A percentile compares a stretch with the other conserved stretches of the same genome.
phyloP scores from a whole-genome alignment of 176 grass and related monocot species.

The Musa schizocarpa region DNA sequence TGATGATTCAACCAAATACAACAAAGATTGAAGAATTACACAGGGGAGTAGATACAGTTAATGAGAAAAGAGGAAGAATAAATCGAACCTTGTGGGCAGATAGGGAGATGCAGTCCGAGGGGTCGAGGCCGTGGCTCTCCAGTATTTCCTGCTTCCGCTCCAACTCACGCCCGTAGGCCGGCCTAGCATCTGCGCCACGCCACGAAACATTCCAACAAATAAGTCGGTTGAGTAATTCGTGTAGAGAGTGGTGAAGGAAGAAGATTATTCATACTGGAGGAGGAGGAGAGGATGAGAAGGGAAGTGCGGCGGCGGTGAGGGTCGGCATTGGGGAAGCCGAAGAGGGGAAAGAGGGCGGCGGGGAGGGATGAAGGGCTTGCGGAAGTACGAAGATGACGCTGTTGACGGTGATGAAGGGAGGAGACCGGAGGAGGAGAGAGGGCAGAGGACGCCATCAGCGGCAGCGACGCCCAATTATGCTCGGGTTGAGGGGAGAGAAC shows the following conservation, averaged over 20 bases:
- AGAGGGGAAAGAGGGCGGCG: slow-evolving; percentile 2
- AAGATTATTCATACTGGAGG: not conserved
- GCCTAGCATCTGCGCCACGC: slow-evolving; percentile 14
- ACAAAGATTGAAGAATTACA: not conserved
- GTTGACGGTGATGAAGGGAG: slow-evolving; percentile 14
- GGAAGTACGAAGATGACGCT: not conserved
- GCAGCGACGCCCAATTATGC: not conserved
- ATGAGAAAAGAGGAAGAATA: not conserved
- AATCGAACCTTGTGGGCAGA: slow-evolving; percentile 30
- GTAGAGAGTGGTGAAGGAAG: not conserved
- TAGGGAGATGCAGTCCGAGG: slow-evolving; percentile 39
- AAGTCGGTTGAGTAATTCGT: not conserved
- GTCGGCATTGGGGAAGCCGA: not conserved
- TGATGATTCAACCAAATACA: not conserved
- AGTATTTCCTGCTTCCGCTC: slow-evolving; percentile 24
- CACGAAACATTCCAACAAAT: not conserved
- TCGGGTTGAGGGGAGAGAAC: not conserved
- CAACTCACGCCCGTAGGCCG: slow-evolving; percentile 27
- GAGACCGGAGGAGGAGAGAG: slow-evolving; percentile 21
- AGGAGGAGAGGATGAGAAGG: slow-evolving; percentile 7
- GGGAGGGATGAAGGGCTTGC: not conserved
- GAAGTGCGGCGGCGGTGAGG: not conserved
- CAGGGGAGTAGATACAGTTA: not conserved
- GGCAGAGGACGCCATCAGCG: slow-evolving; percentile 34
- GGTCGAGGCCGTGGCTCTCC: slow-evolving; percentile 60